phyloP scores from a whole-genome alignment of 164 flowering plant species.

The Vitis rotundifolia region DNA sequence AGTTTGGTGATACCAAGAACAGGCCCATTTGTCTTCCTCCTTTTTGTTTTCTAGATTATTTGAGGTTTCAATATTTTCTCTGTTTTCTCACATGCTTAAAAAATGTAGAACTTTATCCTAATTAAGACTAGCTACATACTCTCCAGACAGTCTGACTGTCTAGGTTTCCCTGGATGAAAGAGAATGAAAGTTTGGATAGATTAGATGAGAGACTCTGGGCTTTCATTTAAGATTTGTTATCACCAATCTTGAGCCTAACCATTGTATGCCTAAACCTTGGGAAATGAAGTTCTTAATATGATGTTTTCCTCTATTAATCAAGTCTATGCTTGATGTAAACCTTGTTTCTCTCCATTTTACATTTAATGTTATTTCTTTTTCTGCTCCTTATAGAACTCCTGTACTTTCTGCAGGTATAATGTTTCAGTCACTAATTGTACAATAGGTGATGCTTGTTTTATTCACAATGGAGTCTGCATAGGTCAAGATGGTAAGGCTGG shows the following conservation, averaged over 20 bases:
- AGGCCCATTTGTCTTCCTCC: no score
- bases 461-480: slow-evolving; percentile 81
- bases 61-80: not conserved
- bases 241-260: not conserved
- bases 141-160: not conserved
- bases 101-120: no score
- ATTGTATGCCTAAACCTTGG: not conserved
- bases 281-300: not conserved
- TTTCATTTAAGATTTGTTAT: not conserved
- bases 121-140: not conserved
- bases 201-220: not conserved
- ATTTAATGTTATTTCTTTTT: not conserved
- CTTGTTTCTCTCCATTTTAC: not conserved
- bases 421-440: slow-evolving; percentile 69
- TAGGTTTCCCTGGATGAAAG: not conserved
- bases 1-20: no score
- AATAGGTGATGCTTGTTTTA: slow-evolving; percentile 73
- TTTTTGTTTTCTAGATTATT: no score
- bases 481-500: slow-evolving; percentile 86
- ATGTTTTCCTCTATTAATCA: not conserved
- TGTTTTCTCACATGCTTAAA: not conserved
- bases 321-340: not conserved
- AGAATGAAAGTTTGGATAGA: not conserved
- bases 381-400: not conserved
- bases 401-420: slow-evolving; percentile 64